phyloP scores from a whole-genome alignment of 1,139 yeast species.

The Blastobotrys arbuscula region DNA sequence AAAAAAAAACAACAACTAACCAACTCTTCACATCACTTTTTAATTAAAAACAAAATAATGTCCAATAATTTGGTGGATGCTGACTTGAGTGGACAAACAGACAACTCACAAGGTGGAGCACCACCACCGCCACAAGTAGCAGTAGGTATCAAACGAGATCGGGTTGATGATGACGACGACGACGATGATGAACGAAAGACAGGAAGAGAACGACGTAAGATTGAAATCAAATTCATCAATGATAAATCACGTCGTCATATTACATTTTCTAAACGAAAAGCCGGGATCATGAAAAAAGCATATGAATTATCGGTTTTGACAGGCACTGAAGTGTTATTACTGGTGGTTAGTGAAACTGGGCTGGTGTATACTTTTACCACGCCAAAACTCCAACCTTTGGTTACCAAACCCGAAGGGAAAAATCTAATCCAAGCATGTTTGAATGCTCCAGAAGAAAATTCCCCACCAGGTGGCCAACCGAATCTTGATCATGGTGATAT shows the following conservation, averaged over 20 bases:
- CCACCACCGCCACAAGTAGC: slow-evolving; percentile 7
- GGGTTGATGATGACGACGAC: slow-evolving; percentile 45
- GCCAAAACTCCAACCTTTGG: slow-evolving; percentile 95
- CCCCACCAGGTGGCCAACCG: slow-evolving; percentile 11
- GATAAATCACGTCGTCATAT: slow-evolving; percentile 97
- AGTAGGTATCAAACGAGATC: slow-evolving; percentile 21
- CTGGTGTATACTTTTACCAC: slow-evolving; percentile 98
- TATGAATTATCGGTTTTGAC: slow-evolving; percentile 93
- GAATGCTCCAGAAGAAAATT: slow-evolving; percentile 70
- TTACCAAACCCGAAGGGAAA: slow-evolving; percentile 95
- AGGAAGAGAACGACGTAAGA: slow-evolving; percentile 85
- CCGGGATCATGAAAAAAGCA: slow-evolving; percentile 97
- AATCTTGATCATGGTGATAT: slow-evolving; percentile 5
- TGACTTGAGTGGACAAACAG: slow-evolving; percentile 13
- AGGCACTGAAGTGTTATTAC: slow-evolving; percentile 89
- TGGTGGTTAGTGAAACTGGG: slow-evolving; percentile 96
- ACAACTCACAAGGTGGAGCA: not conserved
- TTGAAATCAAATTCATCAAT: slow-evolving; percentile 93
- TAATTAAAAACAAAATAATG: slow-evolving; percentile 7
- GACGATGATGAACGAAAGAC: slow-evolving; percentile 69
- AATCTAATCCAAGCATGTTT: slow-evolving; percentile 94
- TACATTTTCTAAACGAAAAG: slow-evolving; percentile 94
- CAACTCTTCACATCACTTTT: not conserved
- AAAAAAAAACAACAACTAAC: not conserved
- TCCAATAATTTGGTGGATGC: slow-evolving; percentile 13